Evolutionary conservation across 2,329 filamentous ascomycete species (phyloP).

Genomic region (Cadophora luteo-olivacea): DNA sequence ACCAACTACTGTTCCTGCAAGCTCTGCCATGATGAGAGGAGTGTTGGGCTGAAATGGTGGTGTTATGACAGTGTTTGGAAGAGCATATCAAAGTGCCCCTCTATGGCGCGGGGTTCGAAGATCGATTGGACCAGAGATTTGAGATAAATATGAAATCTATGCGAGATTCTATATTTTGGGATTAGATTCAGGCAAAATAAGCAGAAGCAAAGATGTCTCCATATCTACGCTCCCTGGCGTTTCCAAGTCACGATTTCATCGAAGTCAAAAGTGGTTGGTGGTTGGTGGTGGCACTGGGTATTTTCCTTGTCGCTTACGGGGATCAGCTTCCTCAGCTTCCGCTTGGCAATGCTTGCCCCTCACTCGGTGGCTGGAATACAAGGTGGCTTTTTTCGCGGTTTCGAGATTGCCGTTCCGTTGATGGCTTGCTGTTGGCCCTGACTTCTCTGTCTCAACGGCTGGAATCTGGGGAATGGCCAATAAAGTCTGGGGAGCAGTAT

Average conservation of each 20-base stretch:
- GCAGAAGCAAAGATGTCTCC: not conserved
- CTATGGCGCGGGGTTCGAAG: not conserved
- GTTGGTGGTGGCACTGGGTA: slow-evolving; percentile 6
- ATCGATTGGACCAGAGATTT: not conserved
- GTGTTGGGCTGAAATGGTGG: not conserved
- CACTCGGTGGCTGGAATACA: not conserved
- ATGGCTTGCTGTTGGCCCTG: not conserved
- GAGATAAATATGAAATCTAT: not conserved
- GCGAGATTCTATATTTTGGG: not conserved
- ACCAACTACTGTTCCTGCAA: slow-evolving; percentile 51
- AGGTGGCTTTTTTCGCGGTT: not conserved
- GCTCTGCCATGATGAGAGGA: slow-evolving; percentile 46
- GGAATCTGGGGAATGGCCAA: not conserved
- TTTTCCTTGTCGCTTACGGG: slow-evolving; percentile 1
- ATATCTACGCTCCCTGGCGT: not conserved
- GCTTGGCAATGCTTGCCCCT: not conserved
- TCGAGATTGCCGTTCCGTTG: not conserved
- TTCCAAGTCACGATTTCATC: not conserved
- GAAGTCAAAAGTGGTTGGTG: not conserved
- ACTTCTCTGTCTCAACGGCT: not conserved
- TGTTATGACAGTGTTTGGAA: not conserved
- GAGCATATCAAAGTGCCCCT: not conserved
- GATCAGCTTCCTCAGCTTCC: slow-evolving; percentile 10
- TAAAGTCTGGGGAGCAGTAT: not conserved
- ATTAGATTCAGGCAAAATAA: not conserved